These are phyloP conservation scores for Exophiala xenobiotica DNA, from an alignment of 2,329 filamentous ascomycete genomes.

Conservation along the genomic window DNA sequence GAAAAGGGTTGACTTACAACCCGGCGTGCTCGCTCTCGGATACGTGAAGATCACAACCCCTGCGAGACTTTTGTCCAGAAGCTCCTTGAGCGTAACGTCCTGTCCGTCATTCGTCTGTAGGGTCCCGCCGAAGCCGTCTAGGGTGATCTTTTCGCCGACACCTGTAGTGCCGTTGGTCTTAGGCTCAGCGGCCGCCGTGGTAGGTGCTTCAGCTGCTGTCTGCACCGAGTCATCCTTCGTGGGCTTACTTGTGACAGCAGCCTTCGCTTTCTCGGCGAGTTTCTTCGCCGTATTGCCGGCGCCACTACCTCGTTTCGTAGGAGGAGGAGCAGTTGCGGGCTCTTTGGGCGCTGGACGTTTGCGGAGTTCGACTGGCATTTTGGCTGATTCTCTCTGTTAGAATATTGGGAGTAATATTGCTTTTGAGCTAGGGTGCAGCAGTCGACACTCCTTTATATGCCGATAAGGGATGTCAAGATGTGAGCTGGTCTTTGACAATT, in stretches of 20 bases:
- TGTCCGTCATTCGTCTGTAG: slow-evolving; percentile 82
- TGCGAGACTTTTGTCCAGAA: slow-evolving; percentile 77
- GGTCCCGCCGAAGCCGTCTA: slow-evolving; percentile 62
- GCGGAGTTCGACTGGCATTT: slow-evolving; percentile 55
- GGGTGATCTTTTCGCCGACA: slow-evolving; percentile 32
- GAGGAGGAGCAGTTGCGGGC: slow-evolving; percentile 48
- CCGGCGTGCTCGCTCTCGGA: slow-evolving; percentile 88
- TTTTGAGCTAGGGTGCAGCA: no score
- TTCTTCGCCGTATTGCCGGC: slow-evolving; percentile 34
- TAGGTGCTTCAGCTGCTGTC: slow-evolving; percentile 31
- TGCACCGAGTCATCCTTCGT: slow-evolving; percentile 11
- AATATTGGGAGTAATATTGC: no score
- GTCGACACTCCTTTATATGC: no score
- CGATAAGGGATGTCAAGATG: no score
- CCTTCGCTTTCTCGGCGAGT: slow-evolving; percentile 35
- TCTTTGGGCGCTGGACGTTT: slow-evolving; percentile 59
- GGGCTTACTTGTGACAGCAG: slow-evolving; percentile 12
- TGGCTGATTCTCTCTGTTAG: slow-evolving; percentile 27
- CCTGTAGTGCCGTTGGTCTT: slow-evolving; percentile 26
- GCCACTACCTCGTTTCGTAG: slow-evolving; percentile 49
- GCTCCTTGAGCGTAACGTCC: slow-evolving; percentile 73
- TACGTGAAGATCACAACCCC: slow-evolving; percentile 77
- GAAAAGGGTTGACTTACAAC: slow-evolving; percentile 59
- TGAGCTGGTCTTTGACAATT: no score
- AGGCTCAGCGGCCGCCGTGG: slow-evolving; percentile 22